Conservation (phyloP, 345 rosid species). For the Dipteronia sinensis region DNA sequence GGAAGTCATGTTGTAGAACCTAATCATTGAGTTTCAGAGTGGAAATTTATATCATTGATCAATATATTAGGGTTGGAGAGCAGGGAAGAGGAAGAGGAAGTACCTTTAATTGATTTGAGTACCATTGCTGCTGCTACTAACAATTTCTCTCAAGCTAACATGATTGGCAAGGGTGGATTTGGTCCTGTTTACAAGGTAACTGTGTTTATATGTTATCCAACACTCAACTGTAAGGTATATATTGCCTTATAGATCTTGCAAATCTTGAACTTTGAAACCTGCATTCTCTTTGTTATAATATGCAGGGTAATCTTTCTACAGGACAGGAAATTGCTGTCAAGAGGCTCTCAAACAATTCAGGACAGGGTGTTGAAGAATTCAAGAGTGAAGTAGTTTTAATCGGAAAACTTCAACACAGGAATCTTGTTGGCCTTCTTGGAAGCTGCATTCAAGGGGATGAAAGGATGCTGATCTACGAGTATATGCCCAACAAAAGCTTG, state of each 20-base stretch:
- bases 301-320: slow-evolving; percentile 12
- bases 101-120: slow-evolving; percentile 30
- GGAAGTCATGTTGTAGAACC: too few relatives aligned
- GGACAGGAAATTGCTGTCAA: slow-evolving; percentile 50
- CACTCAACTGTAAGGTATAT: too few relatives aligned
- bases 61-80: too few relatives aligned
- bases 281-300: slow-evolving; percentile 12
- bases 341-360: slow-evolving; percentile 38
- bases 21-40: too few relatives aligned
- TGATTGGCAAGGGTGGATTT: slow-evolving; percentile 47
- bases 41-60: too few relatives aligned
- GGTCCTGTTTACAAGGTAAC: slow-evolving; percentile 38
- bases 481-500: slow-evolving; percentile 37
- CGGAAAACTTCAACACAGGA: slow-evolving; percentile 48
- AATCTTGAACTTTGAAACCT: too few relatives aligned
- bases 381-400: slow-evolving; percentile 37
- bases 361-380: slow-evolving; percentile 41
- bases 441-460: slow-evolving; percentile 38
- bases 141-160: slow-evolving; percentile 31
- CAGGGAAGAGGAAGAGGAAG: neutral
- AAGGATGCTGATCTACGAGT: slow-evolving; percentile 37
- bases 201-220: too few relatives aligned
- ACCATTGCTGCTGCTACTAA: slow-evolving; percentile 36
- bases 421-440: slow-evolving; percentile 44
- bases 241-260: too few relatives aligned